Evolutionary conservation across 805 yeast genomes (phyloP).

Genomic region (Pichia exigua): DNA sequence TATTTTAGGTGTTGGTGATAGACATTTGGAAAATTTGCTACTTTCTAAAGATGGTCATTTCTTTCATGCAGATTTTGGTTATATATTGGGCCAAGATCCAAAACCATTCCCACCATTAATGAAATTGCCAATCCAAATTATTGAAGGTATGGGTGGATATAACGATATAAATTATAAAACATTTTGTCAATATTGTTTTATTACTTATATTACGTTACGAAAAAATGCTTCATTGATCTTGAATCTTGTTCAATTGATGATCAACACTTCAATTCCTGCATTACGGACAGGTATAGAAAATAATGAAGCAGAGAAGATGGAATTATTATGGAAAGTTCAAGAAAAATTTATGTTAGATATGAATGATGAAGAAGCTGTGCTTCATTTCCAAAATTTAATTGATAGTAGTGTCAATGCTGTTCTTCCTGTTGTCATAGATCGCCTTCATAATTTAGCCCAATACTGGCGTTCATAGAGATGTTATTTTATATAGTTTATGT

Average conservation of each 20-base stretch:
- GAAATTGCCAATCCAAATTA: slow-evolving; percentile 94
- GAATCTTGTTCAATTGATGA: slow-evolving; percentile 88
- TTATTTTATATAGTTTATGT: too few species aligned
- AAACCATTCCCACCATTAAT: slow-evolving; percentile 98
- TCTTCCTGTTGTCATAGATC: slow-evolving; percentile 89
- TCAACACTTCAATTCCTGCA: slow-evolving; percentile 88
- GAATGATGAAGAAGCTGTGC: slow-evolving; percentile 92
- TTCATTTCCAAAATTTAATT: slow-evolving; percentile 89
- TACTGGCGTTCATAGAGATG: slow-evolving; percentile 81
- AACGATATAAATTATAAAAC: slow-evolving; percentile 75
- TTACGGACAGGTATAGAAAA: slow-evolving; percentile 38
- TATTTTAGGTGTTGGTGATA: slow-evolving; percentile 91
- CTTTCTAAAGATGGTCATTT: slow-evolving; percentile 74
- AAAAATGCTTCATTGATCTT: slow-evolving; percentile 84
- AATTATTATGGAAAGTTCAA: slow-evolving; percentile 84
- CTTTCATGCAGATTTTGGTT: slow-evolving; percentile 98
- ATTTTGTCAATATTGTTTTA: slow-evolving; percentile 89
- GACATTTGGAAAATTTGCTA: slow-evolving; percentile 87
- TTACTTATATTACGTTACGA: slow-evolving; percentile 83
- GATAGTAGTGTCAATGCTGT: slow-evolving; percentile 92
- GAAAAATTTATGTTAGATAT: slow-evolving; percentile 90
- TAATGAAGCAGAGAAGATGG: slow-evolving; percentile 62
- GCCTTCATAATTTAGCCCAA: slow-evolving; percentile 91
- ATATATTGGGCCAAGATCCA: slow-evolving; percentile 93
- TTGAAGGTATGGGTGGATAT: slow-evolving; percentile 97